Percentiles rank a stretch among this genome's conserved stretches.
These are phyloP conservation scores for Inonotus hispidus DNA, from an alignment of 1,284 basidiomycete species.

Conservation along the genomic window DNA sequence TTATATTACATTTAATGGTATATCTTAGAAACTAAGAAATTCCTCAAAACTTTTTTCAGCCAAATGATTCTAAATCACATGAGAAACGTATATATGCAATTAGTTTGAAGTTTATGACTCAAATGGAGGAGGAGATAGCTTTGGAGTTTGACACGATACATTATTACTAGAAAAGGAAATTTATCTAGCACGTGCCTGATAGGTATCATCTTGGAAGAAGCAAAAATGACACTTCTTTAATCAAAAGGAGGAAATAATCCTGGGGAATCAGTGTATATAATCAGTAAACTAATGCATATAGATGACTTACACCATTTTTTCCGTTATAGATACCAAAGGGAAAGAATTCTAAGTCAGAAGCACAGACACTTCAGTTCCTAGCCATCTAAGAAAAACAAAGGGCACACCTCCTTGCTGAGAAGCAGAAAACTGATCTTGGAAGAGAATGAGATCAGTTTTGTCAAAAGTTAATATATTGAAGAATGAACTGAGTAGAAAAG, in stretches of 20 bases:
- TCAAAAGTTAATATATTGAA: neutral
- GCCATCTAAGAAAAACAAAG: neutral
- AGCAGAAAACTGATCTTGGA: neutral
- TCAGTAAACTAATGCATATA: neutral
- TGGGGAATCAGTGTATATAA: neutral
- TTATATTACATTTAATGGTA: too few species aligned
- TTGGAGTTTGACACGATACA: too few species aligned
- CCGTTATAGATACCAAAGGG: neutral
- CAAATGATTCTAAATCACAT: too few species aligned
- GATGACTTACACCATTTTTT: neutral
- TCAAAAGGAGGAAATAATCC: neutral
- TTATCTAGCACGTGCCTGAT: too few species aligned
- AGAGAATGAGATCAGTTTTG: neutral
- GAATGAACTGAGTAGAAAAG: neutral
- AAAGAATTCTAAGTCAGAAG: neutral
- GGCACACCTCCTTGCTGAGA: neutral
- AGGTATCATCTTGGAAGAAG: too few species aligned
- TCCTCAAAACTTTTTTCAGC: too few species aligned
- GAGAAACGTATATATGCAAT: too few species aligned
- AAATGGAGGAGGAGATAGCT: too few species aligned
- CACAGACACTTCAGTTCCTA: neutral
- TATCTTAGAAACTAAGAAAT: too few species aligned
- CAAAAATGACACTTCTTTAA: too few species aligned
- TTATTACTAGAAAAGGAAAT: too few species aligned
- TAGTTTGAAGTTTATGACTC: too few species aligned